Conservation (phyloP, 352 stramenopile genomes). For the Globisporangium recalcitrans region DNA sequence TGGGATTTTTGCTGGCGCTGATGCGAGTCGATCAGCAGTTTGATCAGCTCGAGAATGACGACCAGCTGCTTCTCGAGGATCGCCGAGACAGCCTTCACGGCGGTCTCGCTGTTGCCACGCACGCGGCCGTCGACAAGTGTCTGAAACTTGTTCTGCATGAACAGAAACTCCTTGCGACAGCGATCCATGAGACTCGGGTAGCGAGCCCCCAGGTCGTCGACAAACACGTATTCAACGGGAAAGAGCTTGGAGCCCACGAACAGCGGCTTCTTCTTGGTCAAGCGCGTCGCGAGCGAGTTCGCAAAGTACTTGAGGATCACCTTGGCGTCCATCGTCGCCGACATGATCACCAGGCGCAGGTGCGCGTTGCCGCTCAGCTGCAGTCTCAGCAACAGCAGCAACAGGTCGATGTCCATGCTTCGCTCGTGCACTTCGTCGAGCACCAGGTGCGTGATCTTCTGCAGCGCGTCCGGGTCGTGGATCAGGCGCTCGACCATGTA, state of each 20-base stretch:
- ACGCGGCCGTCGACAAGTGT: conserved; percentile 20
- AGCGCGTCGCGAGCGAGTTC: conserved; percentile 42
- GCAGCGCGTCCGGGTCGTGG: conserved; percentile 86
- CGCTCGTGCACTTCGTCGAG: conserved; percentile 95
- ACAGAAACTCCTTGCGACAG: conserved; percentile 37
- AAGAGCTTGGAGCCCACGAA: conserved; percentile 83
- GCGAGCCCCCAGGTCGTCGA: conserved; percentile 40
- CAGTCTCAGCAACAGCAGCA: conserved; percentile 89
- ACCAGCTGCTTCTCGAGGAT: conserved; percentile 63
- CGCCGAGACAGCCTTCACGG: conserved; percentile 41
- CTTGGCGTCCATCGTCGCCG: conserved; percentile 92
- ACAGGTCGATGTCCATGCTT: conserved; percentile 94
- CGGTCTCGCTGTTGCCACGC: conserved; percentile 42
- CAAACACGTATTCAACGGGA: conserved; percentile 56
- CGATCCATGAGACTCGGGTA: conserved; percentile 38
- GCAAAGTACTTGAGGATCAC: conserved; percentile 87
- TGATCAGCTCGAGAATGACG: conserved; percentile 53
- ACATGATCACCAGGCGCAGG: conserved; percentile 94
- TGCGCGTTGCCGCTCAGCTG: conserved; percentile 56
- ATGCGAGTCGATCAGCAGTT: conserved; percentile 45
- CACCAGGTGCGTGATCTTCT: conserved; percentile 91
- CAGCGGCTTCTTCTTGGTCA: conserved; percentile 54
- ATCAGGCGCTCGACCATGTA: conserved; percentile 95
- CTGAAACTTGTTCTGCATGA: conserved; percentile 38
- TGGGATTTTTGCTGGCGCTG: conserved; percentile 31